These are phyloP conservation scores for Eucalyptus erythrocorys DNA, from an alignment of 345 rosid species.

Conservation along the genomic window DNA sequence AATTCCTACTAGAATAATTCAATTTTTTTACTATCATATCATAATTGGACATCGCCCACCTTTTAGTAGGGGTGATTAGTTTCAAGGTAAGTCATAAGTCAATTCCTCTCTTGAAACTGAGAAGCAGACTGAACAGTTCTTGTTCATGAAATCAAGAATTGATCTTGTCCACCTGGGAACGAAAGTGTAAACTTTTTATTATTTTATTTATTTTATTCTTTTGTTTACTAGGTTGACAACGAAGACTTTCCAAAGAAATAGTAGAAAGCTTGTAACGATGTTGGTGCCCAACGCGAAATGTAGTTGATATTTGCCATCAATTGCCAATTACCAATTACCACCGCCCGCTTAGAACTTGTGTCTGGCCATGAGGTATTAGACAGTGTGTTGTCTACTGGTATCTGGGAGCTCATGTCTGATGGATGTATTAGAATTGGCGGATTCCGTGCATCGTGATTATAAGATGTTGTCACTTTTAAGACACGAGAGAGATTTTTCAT, in stretches of 20 bases:
- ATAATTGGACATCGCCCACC: neutral
- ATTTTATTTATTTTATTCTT: neutral
- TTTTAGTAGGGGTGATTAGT: neutral
- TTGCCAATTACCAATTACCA: neutral
- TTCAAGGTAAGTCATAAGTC: neutral
- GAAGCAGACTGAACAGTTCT: accelerated
- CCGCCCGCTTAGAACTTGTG: neutral
- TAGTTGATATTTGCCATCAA: neutral
- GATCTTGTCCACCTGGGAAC: accelerated
- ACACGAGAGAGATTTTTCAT: neutral
- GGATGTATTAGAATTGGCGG: accelerated
- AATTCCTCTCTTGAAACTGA: accelerated
- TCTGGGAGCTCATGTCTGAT: neutral
- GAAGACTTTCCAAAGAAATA: neutral
- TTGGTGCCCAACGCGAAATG: neutral
- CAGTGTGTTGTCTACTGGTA: neutral
- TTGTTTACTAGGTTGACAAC: neutral
- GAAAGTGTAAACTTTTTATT: neutral
- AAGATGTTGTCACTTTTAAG: neutral
- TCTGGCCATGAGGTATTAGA: neutral
- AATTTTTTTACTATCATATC: accelerated
- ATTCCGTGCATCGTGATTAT: neutral
- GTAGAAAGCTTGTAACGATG: neutral
- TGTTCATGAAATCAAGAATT: neutral
- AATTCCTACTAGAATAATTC: accelerated